Base-by-base conservation (phyloP, 1,139 yeast species). In the Geotrichum bryndzae region DNA sequence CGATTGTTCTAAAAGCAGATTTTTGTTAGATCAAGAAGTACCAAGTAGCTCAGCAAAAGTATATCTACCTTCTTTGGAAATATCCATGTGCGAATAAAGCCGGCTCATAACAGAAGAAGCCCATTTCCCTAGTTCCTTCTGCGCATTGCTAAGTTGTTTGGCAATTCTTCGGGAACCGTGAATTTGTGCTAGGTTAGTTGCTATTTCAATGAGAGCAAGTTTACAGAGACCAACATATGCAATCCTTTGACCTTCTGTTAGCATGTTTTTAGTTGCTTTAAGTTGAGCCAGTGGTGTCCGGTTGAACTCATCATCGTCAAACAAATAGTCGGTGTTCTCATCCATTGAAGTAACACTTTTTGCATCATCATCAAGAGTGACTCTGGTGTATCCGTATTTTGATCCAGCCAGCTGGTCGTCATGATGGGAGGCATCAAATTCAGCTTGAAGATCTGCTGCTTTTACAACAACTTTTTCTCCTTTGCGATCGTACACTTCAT, bases 221-320 rank as follows among this genome's bases (percentile, higher is more conserved):
- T 89, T 87, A 25, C 88, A 85, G 13, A 94, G 80, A 0, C 97
- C 99, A 5, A 89, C 88, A 70, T 95, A 95, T 3, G 98, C 98
- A 67, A 92, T 88, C 68, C 90, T 86, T 72, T 95, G 97, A 25
- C 87, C 80, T 31, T 90, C 98, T 2, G 85, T 81, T 38, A 95
- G 80, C 84, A 95, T 84, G 38, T 84, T 82, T 71, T 88, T 90
- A 5, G 98, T 94, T 0, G 94, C 82, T 63, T 85, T 84, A 65
- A 94, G 77, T 62, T 92, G 95, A 55, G 85, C 84, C 10, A 78
- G 78, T 0, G 85, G 86, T 70, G 79, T 86, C 66, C 77, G 78
- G 66, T 66, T 77, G 62, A 70, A 74, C 62, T 76, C 78, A 15
- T 78, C 80, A 29, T 79, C 83, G 60, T 75, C 76, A 72, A 94